Conservation (phyloP, 2,329 filamentous ascomycete genomes). For the Colletotrichum aenigma region DNA sequence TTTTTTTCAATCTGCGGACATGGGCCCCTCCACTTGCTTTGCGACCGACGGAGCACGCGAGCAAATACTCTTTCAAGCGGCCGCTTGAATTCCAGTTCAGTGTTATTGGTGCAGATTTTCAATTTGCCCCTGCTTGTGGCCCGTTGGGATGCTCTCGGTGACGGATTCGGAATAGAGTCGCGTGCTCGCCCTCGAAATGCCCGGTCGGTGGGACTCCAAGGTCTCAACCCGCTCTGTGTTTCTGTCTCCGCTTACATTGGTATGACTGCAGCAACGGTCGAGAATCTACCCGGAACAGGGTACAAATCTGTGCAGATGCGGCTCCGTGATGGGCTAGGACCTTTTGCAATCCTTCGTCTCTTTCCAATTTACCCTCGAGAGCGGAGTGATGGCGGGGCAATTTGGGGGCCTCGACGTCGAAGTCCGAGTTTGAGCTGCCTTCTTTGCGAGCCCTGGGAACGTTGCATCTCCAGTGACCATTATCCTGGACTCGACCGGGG, state of each 20-base stretch:
- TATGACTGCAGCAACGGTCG: background rate
- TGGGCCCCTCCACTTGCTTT: background rate
- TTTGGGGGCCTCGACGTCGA: background rate
- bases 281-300: background rate
- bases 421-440: background rate
- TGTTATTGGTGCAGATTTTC: background rate
- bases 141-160: background rate
- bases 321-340: background rate
- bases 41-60: background rate
- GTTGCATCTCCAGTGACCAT: background rate
- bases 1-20: background rate
- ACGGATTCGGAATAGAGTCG: conserved; percentile 6
- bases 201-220: background rate
- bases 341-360: background rate
- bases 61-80: background rate
- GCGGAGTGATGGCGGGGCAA: background rate
- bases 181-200: background rate
- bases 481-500: background rate
- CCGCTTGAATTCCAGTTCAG: background rate
- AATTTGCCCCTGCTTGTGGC: background rate
- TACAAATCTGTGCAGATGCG: background rate
- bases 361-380: background rate
- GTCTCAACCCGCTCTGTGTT: background rate
- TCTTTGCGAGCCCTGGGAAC: background rate
- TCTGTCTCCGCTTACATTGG: background rate